Percentiles rank a stretch among this genome's conserved stretches.
Conservation (phyloP, 1,139 yeast genomes). For the Suhomyces anneliseae region DNA sequence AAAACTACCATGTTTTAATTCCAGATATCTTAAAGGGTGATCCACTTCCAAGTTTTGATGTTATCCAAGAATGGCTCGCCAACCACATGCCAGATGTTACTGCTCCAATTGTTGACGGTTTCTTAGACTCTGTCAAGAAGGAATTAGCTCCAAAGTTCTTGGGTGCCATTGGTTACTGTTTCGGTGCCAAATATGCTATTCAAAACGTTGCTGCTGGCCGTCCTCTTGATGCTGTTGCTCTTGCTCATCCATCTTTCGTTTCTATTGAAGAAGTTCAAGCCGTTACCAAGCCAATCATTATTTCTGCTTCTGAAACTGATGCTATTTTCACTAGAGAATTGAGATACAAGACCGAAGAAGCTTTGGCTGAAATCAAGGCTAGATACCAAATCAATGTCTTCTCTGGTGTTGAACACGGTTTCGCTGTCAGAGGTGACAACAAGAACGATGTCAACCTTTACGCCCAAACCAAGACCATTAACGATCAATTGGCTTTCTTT, state of each 20-base stretch:
- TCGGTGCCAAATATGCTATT: conserved; percentile 71
- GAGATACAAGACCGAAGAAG: conserved; percentile 60
- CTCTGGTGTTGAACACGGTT: conserved; percentile 71
- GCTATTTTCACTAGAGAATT: conserved; percentile 58
- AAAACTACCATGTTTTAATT: conserved; percentile 60
- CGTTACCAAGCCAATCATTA: conserved; percentile 58
- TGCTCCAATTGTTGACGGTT: conserved; percentile 38
- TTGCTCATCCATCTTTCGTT: conserved; percentile 81
- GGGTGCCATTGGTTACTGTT: conserved; percentile 77
- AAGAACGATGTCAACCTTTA: conserved; percentile 52
- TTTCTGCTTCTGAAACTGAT: conserved; percentile 76
- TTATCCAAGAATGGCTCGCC: conserved; percentile 50
- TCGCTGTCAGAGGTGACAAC: conserved; percentile 69
- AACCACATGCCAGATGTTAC: conserved; percentile 53
- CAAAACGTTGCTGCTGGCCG: conserved; percentile 53
- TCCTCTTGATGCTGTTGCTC: conserved; percentile 58
- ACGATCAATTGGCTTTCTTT: conserved; percentile 51
- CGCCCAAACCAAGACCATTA: conserved; percentile 68
- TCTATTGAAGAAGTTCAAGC: conserved; percentile 60
- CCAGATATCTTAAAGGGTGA: conserved; percentile 76
- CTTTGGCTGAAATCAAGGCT: conserved; percentile 43
- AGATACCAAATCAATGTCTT: conserved; percentile 61
- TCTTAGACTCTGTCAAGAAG: conserved; percentile 41
- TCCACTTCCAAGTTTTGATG: conserved; percentile 28
- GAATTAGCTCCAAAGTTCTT: conserved; percentile 52